Percentiles rank a stretch among this genome's conserved stretches.
These are phyloP conservation scores for Ascochyta koolunga DNA, from an alignment of 2,329 filamentous ascomycete genomes.

Conservation along the genomic window DNA sequence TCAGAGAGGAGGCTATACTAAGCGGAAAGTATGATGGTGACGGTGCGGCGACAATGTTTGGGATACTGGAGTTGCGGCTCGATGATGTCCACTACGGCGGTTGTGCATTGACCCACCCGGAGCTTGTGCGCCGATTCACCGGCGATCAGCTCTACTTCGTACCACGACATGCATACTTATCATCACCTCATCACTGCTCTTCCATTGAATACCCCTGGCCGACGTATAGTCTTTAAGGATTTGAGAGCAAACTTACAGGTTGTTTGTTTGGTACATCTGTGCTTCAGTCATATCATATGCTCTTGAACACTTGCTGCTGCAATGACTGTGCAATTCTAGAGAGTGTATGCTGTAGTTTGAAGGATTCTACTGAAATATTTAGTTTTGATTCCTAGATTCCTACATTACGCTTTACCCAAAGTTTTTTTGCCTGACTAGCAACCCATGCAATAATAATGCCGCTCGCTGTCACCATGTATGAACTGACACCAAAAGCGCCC, in stretches of 20 bases:
- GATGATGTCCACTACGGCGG: constrained; percentile 16
- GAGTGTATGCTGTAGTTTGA: too few relatives aligned
- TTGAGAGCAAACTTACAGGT: too few relatives aligned
- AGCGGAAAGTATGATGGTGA: constrained; percentile 6
- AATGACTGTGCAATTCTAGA: too few relatives aligned
- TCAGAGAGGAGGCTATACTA: neutral
- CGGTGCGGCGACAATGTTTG: constrained; percentile 16
- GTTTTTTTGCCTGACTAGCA: neutral
- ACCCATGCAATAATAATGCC: neutral
- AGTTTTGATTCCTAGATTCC: too few relatives aligned
- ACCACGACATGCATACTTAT: neutral
- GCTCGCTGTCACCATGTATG: constrained; percentile 17
- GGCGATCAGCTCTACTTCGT: neutral
- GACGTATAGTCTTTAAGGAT: too few relatives aligned
- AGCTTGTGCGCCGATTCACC: constrained; percentile 13
- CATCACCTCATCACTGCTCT: neutral
- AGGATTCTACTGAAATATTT: too few relatives aligned
- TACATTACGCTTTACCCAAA: neutral
- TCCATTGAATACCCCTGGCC: neutral
- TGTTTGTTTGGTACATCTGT: too few relatives aligned
- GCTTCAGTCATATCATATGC: too few relatives aligned
- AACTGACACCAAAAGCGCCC: constrained; percentile 30
- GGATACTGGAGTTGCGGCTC: constrained; percentile 16
- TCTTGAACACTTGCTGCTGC: too few relatives aligned
- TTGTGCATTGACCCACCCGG: constrained; percentile 4